These are phyloP conservation scores for Dillenia suffruticosa DNA, from an alignment of 164 flowering plant species.

Conservation along the genomic window DNA sequence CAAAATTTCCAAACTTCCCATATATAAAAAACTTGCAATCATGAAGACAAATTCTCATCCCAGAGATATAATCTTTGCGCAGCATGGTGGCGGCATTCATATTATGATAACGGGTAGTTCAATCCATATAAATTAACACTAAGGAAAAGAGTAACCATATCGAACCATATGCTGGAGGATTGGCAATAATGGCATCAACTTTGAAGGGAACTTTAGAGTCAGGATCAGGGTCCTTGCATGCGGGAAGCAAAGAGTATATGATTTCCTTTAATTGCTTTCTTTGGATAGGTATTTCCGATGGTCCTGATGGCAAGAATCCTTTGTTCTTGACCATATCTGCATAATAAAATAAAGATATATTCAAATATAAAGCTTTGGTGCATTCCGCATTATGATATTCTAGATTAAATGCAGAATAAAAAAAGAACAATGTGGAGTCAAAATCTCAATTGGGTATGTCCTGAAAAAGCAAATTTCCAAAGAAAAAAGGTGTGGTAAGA, in stretches of 20 bases:
- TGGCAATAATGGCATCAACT: constrained; percentile 61
- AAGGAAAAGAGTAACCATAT: background rate
- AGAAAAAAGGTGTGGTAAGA: too few species aligned
- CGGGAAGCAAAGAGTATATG: constrained; percentile 46
- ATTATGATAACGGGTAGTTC: background rate
- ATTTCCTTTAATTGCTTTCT: constrained; percentile 49
- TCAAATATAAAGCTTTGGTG: background rate
- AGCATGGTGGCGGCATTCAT: too few species aligned
- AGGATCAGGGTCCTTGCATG: constrained; percentile 47
- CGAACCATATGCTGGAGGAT: constrained; percentile 63
- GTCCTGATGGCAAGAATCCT: constrained; percentile 67
- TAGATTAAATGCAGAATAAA: too few species aligned
- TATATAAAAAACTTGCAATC: too few species aligned
- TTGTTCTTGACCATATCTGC: constrained; percentile 69
- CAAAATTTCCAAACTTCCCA: too few species aligned
- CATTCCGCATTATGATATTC: too few species aligned
- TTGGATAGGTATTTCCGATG: constrained; percentile 50
- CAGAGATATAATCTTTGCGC: too few species aligned
- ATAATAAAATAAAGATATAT: background rate
- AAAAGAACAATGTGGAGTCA: too few species aligned
- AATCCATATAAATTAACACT: background rate
- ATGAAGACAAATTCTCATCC: too few species aligned
- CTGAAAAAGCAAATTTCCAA: too few species aligned
- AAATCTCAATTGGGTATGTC: too few species aligned
- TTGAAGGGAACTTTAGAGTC: constrained; percentile 34